phyloP scores from a whole-genome alignment of 1,284 basidiomycete genomes.

The Leccinum ponderosum region DNA sequence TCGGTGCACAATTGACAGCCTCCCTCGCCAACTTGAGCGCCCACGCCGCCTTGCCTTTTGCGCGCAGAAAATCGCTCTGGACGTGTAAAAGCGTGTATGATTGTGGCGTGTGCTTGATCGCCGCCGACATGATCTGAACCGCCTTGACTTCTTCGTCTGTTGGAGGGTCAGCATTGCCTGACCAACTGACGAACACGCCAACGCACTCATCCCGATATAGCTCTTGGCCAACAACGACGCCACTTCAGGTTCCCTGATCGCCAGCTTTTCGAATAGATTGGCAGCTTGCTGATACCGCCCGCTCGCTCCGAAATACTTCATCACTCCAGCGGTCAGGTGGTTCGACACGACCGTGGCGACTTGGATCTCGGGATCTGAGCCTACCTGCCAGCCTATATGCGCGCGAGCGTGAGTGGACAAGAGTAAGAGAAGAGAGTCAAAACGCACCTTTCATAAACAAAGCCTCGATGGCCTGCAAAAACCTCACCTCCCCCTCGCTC shows the following conservation, averaged over 20 bases:
- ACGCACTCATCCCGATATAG: constrained; percentile 96
- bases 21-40: constrained; percentile 90
- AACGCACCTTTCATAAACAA: constrained; percentile 84
- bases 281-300: constrained; percentile 88
- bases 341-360: constrained; percentile 98
- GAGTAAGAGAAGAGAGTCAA: too few relatives aligned
- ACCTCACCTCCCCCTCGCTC: constrained; percentile 86
- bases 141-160: constrained; percentile 98
- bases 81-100: constrained; percentile 94
- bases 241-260: constrained; percentile 86
- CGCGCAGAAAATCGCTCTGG: constrained; percentile 91
- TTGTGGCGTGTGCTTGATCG: constrained; percentile 84
- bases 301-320: constrained; percentile 97
- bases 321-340: constrained; percentile 90
- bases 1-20: constrained; percentile 96
- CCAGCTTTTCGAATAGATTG: constrained; percentile 93
- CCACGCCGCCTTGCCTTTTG: constrained; percentile 86
- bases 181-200: too few relatives aligned
- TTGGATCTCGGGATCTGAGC: constrained; percentile 98
- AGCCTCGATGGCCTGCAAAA: constrained; percentile 89
- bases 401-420: not conserved
- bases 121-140: constrained; percentile 88
- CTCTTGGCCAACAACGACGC: constrained; percentile 85
- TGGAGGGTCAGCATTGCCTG: constrained; percentile 25
- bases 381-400: constrained; percentile 89